Base-by-base conservation (phyloP, 2,329 filamentous ascomycete genomes). In the Leptodontidium sp. region DNA sequence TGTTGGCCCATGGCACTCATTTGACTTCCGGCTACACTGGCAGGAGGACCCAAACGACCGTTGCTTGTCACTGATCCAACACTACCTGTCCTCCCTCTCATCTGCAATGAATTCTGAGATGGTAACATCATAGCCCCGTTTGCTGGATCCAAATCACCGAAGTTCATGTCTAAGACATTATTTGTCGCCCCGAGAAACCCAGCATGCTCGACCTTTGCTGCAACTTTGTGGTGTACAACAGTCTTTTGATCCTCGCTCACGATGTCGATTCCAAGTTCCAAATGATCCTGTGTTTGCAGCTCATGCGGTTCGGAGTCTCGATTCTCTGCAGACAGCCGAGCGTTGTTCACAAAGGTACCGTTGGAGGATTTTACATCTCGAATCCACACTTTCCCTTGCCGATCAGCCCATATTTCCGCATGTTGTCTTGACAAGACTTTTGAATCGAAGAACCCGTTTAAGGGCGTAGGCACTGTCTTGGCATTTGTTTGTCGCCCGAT, bases 241-340 rank as follows among this genome's bases (percentile, higher is more conserved):
- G 94, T 98, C 82, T 97, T 98, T 79, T 98, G 95, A 79, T 99
- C 96, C 80, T 99, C 96, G 80, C 93, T 97, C 63, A 99, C 95
- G 77, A 99, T 99, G 78, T 99, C 96, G 76, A 99, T 99, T 66
- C 96, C 96, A 45, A 99, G 86, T 78, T 99, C 96, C 64, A 99
- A 84, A 71, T 96, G 93, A 78, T 99, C 96, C 73, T 93, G 91
- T 69, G 95, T 94, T 76, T 94, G 91, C 43, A 99, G 84, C 78
- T 98, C 95, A 78, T 98, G 93, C 0, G 96, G 94, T 70, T 98
- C 96, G 0, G 95, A 98, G 80, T 99, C 96, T 75, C 94, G 90
- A 77, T 98, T 99, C 79, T 99, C 96, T 65, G 90, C 93, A 1
- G 96, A 98, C 69, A 99, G 81, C 38, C 96, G 90, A 65, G 91